These are phyloP conservation scores for Aspergillus conjunctus DNA, from an alignment of 495 filamentous ascomycete species.

Conservation along the genomic window DNA sequence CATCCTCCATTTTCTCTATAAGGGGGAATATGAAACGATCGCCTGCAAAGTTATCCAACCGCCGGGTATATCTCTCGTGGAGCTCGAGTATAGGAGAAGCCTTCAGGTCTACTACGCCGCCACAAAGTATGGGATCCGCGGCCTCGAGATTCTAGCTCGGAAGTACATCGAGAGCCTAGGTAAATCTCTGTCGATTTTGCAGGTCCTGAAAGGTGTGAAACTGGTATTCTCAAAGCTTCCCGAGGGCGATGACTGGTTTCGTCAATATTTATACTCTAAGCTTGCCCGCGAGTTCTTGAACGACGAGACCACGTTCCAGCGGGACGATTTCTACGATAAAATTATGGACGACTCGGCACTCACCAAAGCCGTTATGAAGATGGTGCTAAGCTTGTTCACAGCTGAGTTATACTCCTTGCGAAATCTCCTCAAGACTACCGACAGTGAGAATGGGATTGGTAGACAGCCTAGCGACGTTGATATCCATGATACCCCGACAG, in stretches of 20 bases:
- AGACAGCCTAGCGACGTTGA: no score
- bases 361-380: background rate
- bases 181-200: background rate
- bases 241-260: background rate
- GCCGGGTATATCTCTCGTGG: background rate
- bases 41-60: background rate
- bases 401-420: no score
- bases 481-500: no score
- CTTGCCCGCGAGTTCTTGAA: background rate
- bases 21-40: background rate
- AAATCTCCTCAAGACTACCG: no score
- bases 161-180: background rate
- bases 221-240: background rate
- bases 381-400: background rate
- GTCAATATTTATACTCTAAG: background rate
- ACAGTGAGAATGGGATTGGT: no score
- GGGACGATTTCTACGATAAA: background rate
- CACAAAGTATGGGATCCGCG: background rate
- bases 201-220: background rate
- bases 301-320: background rate
- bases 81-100: background rate
- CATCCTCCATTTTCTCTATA: background rate
- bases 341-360: background rate
- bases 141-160: background rate
- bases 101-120: background rate